Evolutionary conservation across 805 yeast species (phyloP).

Genomic region (Kluyveromyces dobzhanskii): DNA sequence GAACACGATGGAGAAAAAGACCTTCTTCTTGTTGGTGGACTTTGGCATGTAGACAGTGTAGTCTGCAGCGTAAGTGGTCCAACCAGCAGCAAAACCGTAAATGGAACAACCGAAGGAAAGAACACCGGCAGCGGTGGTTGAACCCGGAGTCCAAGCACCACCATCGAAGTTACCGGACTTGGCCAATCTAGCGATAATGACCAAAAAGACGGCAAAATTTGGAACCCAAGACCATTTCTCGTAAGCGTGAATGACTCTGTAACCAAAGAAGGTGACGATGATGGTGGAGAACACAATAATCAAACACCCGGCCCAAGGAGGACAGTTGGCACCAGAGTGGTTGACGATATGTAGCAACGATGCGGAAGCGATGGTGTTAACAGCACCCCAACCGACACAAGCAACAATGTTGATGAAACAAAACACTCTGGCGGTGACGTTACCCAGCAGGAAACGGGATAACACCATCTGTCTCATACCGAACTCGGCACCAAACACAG

Average conservation of each 20-base stretch:
- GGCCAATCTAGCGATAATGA: conserved; percentile 69
- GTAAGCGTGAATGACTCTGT: conserved; percentile 68
- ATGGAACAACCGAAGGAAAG: conserved; percentile 75
- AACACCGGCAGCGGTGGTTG: conserved; percentile 64
- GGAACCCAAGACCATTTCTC: conserved; percentile 91
- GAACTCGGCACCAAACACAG: conserved; percentile 72
- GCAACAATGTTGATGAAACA: conserved; percentile 72
- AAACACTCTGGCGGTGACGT: conserved; percentile 64
- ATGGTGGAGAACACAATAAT: conserved; percentile 62
- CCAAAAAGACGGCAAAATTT: conserved; percentile 60
- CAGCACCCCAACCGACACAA: conserved; percentile 94
- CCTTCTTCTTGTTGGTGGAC: conserved; percentile 46
- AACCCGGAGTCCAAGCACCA: conserved; percentile 46
- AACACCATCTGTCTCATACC: conserved; percentile 86
- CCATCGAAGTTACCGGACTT: conserved; percentile 55
- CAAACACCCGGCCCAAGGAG: conserved; percentile 88
- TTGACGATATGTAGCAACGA: conserved; percentile 74
- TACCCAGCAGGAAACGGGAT: conserved; percentile 72
- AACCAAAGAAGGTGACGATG: conserved; percentile 74
- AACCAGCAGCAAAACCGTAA: conserved; percentile 87
- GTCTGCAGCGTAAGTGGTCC: conserved; percentile 91
- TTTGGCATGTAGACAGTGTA: conserved; percentile 82
- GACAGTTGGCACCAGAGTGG: conserved; percentile 43
- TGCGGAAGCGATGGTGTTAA: conserved; percentile 83
- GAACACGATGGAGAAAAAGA: conserved; percentile 53